Evolutionary conservation across 176 grass and related monocot species (phyloP), one percentile per base, ranked within the genome.

Genomic region (Miscanthus lutarioriparius): DNA sequence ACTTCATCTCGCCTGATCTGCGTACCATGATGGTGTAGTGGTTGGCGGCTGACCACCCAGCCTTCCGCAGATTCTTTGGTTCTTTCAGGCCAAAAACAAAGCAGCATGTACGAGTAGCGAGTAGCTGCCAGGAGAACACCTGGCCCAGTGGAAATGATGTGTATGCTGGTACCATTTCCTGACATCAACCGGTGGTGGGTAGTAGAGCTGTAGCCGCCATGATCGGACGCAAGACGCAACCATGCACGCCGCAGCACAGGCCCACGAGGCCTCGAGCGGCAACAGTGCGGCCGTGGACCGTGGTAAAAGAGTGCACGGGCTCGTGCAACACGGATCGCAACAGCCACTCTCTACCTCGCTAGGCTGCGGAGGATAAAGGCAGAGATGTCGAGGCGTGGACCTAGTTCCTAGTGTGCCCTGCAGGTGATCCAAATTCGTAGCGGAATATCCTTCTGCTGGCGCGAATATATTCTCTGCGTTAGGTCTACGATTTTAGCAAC

Each of bases 31-130:
- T 87, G 62, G 45, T 3, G 22, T 4, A 74, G 80, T 1, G 75
- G 84, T 87, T 80, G 88, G 84, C 78, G 80, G 84, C 47, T 87
- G 84, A 26, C 58, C 61, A 28, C 62, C 74, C 26, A 48, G 58
- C 73, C 36, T 85, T 56, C 25, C 37, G 15, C 28, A 64, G 75
- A 64, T 64, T 64, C 26, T 64, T 64, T 64, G 25, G 83, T 66
- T 90, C 27, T 33, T 14, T 56, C 58, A 37, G 14, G 67, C 17
- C 19, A 40, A 67, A 38, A 36, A 36, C 27, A 66, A 10, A 37
- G 39, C 49, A 36, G 51, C 72, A 9, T 33, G 17, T 64, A 76
- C 3, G 32, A n/a, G 32, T 33, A 33, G 40, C 2, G 32, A 3
- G 3, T 36, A 10, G 73, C 74, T 70, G 83, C 25, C 53, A 30